A percentile compares a stretch with the other conserved stretches of the same genome.
Conservation (phyloP, 2,329 filamentous ascomycete genomes). For the Botrytis fabae region DNA sequence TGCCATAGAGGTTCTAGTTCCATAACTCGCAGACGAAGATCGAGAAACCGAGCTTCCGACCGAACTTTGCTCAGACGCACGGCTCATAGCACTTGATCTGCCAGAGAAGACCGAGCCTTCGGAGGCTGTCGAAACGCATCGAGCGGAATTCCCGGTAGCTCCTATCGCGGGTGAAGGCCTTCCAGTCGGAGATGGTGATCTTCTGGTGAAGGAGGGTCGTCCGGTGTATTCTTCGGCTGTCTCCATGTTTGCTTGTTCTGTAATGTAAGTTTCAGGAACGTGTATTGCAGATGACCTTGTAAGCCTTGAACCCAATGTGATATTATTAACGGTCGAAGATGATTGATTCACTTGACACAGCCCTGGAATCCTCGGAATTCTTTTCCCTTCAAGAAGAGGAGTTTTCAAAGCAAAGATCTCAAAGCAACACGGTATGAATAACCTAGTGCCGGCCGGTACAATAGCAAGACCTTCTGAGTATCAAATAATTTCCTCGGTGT, state of each 20-base stretch:
- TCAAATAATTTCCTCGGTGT: slow-evolving; percentile 25
- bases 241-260: slow-evolving; percentile 44
- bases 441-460: slow-evolving; percentile 5
- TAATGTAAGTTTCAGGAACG: background rate
- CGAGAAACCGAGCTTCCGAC: slow-evolving; percentile 55
- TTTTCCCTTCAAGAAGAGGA: background rate
- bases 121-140: slow-evolving; percentile 61
- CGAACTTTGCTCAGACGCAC: slow-evolving; percentile 55
- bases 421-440: slow-evolving; percentile 29
- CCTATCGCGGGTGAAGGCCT: slow-evolving; percentile 64
- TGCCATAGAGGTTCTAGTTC: slow-evolving; percentile 50
- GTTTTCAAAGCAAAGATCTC: background rate
- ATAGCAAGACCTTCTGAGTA: slow-evolving; percentile 20
- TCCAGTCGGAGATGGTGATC: slow-evolving; percentile 64
- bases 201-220: slow-evolving; percentile 37
- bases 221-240: slow-evolving; percentile 35
- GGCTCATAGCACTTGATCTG: slow-evolving; percentile 44
- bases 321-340: background rate
- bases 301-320: background rate
- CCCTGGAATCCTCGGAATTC: background rate
- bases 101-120: slow-evolving; percentile 51
- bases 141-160: slow-evolving; percentile 58
- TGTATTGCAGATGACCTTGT: background rate
- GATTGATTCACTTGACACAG: background rate
- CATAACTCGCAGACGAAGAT: slow-evolving; percentile 60